phyloP scores from a whole-genome alignment of 2,329 filamentous ascomycete genomes.

The Fusarium marasasianum region DNA sequence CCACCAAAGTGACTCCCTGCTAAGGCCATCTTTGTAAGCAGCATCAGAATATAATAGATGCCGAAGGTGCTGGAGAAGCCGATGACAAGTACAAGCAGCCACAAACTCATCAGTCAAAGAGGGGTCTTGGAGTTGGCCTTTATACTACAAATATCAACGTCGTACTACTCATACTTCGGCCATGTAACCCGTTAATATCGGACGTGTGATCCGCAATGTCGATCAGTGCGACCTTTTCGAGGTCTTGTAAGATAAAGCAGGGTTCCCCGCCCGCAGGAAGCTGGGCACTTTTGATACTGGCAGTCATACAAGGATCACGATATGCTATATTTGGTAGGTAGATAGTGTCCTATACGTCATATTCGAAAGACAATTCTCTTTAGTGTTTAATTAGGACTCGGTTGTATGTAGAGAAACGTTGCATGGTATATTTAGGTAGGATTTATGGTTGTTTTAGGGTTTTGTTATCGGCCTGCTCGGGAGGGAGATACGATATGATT shows the following conservation, averaged over 20 bases:
- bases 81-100: not conserved
- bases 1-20: not conserved
- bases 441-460: not conserved
- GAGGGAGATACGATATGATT: not conserved
- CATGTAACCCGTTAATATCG: slow-evolving; percentile 6
- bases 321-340: slow-evolving; percentile 28
- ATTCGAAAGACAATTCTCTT: not conserved
- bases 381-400: not conserved
- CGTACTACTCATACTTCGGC: not conserved
- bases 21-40: slow-evolving; percentile 9
- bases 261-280: slow-evolving; percentile 28
- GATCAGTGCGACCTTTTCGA: slow-evolving; percentile 4
- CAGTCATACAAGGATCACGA: slow-evolving; percentile 9
- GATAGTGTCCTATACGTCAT: slow-evolving; percentile 4
- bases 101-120: not conserved
- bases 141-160: not conserved
- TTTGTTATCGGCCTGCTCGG: not conserved
- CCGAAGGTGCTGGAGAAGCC: not conserved
- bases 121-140: not conserved
- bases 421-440: not conserved
- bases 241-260: slow-evolving; percentile 5
- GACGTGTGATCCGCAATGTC: slow-evolving; percentile 2
- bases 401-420: not conserved
- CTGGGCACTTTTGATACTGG: slow-evolving; percentile 24
- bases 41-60: not conserved